Evolutionary conservation across 352 stramenopile genomes (phyloP).

Genomic region (Blastocystis sp.): DNA sequence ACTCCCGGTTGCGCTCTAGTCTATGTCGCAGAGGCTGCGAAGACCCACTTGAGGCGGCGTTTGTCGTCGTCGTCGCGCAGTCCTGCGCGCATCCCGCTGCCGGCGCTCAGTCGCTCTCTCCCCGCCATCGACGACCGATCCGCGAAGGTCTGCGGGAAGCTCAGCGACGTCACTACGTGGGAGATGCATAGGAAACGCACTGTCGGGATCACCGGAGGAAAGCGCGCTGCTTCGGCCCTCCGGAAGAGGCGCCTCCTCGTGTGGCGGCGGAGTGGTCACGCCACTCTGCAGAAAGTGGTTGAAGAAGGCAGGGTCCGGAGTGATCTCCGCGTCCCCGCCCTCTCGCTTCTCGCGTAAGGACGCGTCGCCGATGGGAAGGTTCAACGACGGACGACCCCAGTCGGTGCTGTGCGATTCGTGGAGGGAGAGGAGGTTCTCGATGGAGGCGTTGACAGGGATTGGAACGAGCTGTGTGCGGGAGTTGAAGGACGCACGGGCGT

Average conservation of each 20-base stretch:
- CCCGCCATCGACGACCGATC: too few species aligned
- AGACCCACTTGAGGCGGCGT: background rate
- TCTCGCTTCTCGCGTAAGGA: background rate
- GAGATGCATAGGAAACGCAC: too few species aligned
- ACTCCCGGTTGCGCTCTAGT: conserved; percentile 38
- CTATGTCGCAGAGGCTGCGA: background rate
- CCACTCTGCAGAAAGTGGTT: conserved; percentile 9
- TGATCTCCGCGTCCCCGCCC: background rate
- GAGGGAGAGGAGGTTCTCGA: background rate
- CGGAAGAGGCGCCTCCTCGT: background rate
- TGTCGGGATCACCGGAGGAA: background rate
- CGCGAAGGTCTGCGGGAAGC: too few species aligned
- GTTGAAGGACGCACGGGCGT: background rate
- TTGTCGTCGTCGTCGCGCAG: background rate
- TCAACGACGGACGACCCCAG: background rate
- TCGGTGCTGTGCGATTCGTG: background rate
- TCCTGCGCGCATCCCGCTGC: background rate
- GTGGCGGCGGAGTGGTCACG: background rate
- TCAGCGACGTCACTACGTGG: too few species aligned
- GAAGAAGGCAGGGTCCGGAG: conserved; percentile 12
- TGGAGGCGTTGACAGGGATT: background rate
- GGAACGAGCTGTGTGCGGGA: background rate
- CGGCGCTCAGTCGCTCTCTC: too few species aligned
- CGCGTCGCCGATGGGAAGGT: background rate
- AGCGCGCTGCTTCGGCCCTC: background rate